Evolutionary conservation across 2,329 filamentous ascomycete species (phyloP).

Genomic region (Didymella segeticola): DNA sequence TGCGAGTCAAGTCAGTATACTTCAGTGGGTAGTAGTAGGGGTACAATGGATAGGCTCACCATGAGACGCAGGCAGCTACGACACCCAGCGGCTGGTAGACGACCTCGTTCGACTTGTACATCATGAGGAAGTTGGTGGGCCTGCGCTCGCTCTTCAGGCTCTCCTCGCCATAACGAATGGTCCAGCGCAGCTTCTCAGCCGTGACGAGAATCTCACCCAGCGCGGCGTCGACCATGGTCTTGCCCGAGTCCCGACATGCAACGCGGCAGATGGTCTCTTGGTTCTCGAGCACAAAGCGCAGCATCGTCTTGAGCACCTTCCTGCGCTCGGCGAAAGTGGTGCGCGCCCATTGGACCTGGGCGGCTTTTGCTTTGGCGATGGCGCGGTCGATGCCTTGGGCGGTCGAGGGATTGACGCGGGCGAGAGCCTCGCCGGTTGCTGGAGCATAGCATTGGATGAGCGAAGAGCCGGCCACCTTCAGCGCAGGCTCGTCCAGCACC

Average conservation of each 20-base stretch:
- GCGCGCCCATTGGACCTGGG: constrained; percentile 77
- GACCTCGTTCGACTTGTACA: constrained; percentile 92
- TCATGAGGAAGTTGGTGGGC: constrained; percentile 91
- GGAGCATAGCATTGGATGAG: constrained; percentile 87
- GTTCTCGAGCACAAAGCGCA: constrained; percentile 85
- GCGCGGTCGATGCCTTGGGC: constrained; percentile 78
- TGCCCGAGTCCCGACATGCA: constrained; percentile 91
- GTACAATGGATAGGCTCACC: constrained; percentile 42
- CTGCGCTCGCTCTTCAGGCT: constrained; percentile 74
- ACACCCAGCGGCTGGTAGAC: constrained; percentile 92
- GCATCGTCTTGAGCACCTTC: constrained; percentile 79
- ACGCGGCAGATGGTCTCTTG: constrained; percentile 85
- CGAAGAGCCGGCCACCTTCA: constrained; percentile 70
- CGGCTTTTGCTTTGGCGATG: constrained; percentile 73
- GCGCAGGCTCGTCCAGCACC: constrained; percentile 64
- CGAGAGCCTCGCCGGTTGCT: constrained; percentile 84
- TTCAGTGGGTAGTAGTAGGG: too few species aligned
- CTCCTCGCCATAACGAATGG: constrained; percentile 85
- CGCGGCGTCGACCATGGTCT: constrained; percentile 92
- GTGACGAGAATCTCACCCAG: constrained; percentile 96
- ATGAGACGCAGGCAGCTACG: constrained; percentile 89
- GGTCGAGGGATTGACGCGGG: constrained; percentile 78
- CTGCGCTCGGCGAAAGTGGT: constrained; percentile 81
- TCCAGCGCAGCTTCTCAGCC: constrained; percentile 93
- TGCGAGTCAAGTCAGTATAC: neutral